phyloP scores from a whole-genome alignment of 495 filamentous ascomycete genomes.

The Arthonia radiata region DNA sequence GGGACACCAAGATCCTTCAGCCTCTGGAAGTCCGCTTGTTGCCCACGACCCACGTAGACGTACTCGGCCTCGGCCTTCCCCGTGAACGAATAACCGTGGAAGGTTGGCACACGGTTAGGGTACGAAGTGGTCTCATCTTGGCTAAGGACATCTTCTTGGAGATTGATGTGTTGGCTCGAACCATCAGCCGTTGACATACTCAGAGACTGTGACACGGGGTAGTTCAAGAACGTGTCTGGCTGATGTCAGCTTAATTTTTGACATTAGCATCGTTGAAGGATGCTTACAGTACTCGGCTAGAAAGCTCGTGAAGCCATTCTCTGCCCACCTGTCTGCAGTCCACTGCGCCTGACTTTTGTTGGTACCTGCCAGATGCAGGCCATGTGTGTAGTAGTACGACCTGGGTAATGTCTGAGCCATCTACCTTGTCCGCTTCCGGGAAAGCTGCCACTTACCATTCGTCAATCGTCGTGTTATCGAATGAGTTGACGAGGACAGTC shows the following conservation, averaged over 20 bases:
- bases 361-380: slow-evolving; percentile 14
- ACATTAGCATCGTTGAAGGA: too few relatives aligned
- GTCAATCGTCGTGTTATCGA: slow-evolving; percentile 10
- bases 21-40: slow-evolving; percentile 64
- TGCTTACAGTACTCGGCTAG: slow-evolving; percentile 10
- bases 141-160: slow-evolving; percentile 69
- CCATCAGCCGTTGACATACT: slow-evolving; percentile 7
- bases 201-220: slow-evolving; percentile 9
- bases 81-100: slow-evolving; percentile 82
- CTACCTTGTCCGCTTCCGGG: too few relatives aligned
- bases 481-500: slow-evolving; percentile 7
- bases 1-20: slow-evolving; percentile 49
- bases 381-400: slow-evolving; percentile 16
- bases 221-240: too few relatives aligned
- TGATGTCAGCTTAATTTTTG: too few relatives aligned
- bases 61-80: slow-evolving; percentile 72
- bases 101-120: slow-evolving; percentile 58
- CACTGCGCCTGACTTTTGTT: slow-evolving; percentile 11
- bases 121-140: slow-evolving; percentile 58
- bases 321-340: slow-evolving; percentile 6
- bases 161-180: slow-evolving; percentile 11
- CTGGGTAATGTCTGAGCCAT: too few relatives aligned
- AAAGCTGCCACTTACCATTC: too few relatives aligned
- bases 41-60: slow-evolving; percentile 79
- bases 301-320: slow-evolving; percentile 5